Conservation (phyloP, 2,329 filamentous ascomycete genomes). For the Fusarium tricinctum region DNA sequence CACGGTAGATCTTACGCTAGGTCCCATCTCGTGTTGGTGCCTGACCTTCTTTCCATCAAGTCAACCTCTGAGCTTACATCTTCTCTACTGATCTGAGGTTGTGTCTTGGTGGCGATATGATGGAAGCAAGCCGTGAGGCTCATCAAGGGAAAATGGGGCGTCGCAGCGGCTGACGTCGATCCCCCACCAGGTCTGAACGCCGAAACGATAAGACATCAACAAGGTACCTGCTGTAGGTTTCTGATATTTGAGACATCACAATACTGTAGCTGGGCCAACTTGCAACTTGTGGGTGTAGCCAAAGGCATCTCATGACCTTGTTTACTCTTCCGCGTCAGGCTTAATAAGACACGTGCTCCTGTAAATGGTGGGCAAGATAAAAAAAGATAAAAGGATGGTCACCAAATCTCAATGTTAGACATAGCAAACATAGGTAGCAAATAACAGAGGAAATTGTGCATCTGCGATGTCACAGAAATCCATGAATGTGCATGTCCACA, state of each 20-base stretch:
- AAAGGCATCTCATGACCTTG: conserved; percentile 37
- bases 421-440: background rate
- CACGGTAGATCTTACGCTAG: conserved; percentile 30
- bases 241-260: conserved; percentile 25
- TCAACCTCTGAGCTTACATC: background rate
- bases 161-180: conserved; percentile 39
- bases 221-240: conserved; percentile 16
- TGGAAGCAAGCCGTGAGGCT: conserved; percentile 45
- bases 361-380: conserved; percentile 29
- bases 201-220: conserved; percentile 6
- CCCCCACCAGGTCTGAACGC: conserved; percentile 32
- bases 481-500: conserved; percentile 11
- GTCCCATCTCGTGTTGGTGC: conserved; percentile 31
- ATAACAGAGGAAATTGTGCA: conserved; percentile 15
- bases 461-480: conserved; percentile 19
- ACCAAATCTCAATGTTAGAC: conserved; percentile 2
- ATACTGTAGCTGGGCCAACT: conserved; percentile 33
- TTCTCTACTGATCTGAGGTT: conserved; percentile 2
- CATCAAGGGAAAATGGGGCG: conserved; percentile 27
- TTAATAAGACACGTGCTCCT: conserved; percentile 40
- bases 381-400: conserved; percentile 10
- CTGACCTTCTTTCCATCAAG: conserved; percentile 19
- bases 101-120: conserved; percentile 33
- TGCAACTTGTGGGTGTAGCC: conserved; percentile 35
- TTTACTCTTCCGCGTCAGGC: conserved; percentile 21